A percentile compares a stretch with the other conserved stretches of the same genome.
These are phyloP conservation scores for Thalassiosira profunda DNA, from an alignment of 108 stramenopile genomes.

Conservation along the genomic window DNA sequence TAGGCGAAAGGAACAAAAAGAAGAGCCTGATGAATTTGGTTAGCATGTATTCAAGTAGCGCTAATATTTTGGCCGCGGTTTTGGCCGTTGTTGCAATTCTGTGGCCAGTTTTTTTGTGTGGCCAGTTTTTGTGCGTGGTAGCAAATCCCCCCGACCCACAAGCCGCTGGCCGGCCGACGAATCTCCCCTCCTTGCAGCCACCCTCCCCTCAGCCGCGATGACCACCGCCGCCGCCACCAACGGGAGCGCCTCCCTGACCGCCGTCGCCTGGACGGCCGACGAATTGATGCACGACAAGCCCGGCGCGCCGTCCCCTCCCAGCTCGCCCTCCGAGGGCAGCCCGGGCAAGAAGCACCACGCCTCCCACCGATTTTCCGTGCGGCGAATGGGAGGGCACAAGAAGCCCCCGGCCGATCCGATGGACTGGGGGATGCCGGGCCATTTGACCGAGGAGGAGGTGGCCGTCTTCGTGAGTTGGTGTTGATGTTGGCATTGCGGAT, in stretches of 20 bases:
- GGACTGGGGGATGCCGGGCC: slow-evolving; percentile 57
- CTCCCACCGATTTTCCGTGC: slow-evolving; percentile 10
- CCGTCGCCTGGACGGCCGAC: slow-evolving; percentile 43
- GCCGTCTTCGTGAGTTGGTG: slow-evolving; percentile 38
- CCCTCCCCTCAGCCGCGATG: background rate
- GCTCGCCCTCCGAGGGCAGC: background rate
- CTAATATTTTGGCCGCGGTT: too few relatives aligned
- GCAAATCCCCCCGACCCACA: too few relatives aligned
- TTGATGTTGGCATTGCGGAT: too few relatives aligned
- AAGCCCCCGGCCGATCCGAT: slow-evolving; percentile 41
- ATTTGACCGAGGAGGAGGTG: slow-evolving; percentile 55
- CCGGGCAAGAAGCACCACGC: slow-evolving; percentile 1
- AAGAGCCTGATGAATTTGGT: too few relatives aligned
- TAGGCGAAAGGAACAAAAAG: too few relatives aligned
- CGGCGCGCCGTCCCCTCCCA: background rate
- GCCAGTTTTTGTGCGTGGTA: too few relatives aligned
- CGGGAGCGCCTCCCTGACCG: background rate
- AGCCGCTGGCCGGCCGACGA: too few relatives aligned
- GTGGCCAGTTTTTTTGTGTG: too few relatives aligned
- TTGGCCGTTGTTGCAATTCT: too few relatives aligned
- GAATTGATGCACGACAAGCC: slow-evolving; percentile 50
- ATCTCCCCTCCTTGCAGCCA: background rate
- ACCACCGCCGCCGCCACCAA: background rate
- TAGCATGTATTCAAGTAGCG: too few relatives aligned
- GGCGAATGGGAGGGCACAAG: slow-evolving; percentile 9